Evolutionary conservation across 2,329 filamentous ascomycete species (phyloP), one percentile per base, ranked within the genome.

Genomic region (Pseudocercospora pini-densiflorae): DNA sequence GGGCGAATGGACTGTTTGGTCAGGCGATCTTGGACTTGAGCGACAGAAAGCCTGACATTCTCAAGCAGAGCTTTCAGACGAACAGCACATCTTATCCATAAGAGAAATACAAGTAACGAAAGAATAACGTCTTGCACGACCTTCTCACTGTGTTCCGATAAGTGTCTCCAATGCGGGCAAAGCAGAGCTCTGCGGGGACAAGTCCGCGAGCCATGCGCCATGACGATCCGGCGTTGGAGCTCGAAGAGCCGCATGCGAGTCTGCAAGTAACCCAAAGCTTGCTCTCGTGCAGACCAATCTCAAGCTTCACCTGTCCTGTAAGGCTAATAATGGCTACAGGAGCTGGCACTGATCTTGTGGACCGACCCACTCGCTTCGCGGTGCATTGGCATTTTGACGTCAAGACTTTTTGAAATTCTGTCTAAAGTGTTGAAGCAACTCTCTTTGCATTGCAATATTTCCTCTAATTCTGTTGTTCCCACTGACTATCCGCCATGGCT

Each of bases 1-100:
- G 84, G 84, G 83, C 83, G 36, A 86, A 72, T 58, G 69, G 70
- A 10, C 58, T 72, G 12, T 72, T 72, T 43, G 70, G 70, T 2
- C 70, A 72, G 58, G 63, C 66, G 5, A 68, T 72, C 36, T 54
- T 72, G 54, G 70, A 72, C 59, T 59, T 72, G 47, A 67, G 62
- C 31, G 69, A 71, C 24, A 59, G 69, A 19, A 71, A 71, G 57
- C 67, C 70, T 23, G 64, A 63, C 7, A 64, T 72, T 21, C 59
- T 72, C 49, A 65, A 68, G 84, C 70, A 83, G 81, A 10, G 72
- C 85, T 63, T 85, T 82, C 75, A 84, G 82, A 24, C 55, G 31
- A 31, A 33, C 24, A 31, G 23, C 24, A 31, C 27, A 16, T 12
- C 12, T 16, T 55, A 55, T 33, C 1, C 16, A 55, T 55, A 27